Evolutionary conservation across 257 asterid species (phyloP).

Genomic region (Solanum chiquidenum): DNA sequence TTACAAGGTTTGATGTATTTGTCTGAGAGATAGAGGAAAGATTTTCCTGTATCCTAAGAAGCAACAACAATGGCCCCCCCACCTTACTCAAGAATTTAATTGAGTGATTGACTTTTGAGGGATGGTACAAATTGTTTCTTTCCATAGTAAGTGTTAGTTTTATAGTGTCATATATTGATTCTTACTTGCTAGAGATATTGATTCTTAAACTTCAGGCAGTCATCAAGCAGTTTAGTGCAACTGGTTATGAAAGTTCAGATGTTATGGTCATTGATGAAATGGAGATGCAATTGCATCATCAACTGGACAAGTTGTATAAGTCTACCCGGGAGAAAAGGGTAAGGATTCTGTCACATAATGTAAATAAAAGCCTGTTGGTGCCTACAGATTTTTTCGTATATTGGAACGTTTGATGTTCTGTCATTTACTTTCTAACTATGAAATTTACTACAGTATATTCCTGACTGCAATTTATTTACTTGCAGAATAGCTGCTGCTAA

Average conservation of each 20-base stretch:
- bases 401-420: background rate
- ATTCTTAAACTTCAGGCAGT: slow-evolving; percentile 52
- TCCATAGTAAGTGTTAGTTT: background rate
- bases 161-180: background rate
- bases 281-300: slow-evolving; percentile 87
- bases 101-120: background rate
- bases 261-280: slow-evolving; percentile 82
- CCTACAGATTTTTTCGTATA: background rate
- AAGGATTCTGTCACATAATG: slow-evolving; percentile 1
- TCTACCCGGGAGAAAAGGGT: slow-evolving; percentile 94
- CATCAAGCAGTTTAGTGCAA: slow-evolving; percentile 81
- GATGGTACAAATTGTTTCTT: background rate
- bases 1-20: background rate
- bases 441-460: background rate
- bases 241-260: slow-evolving; percentile 88
- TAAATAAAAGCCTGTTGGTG: background rate
- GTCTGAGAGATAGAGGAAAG: background rate
- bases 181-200: background rate
- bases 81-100: background rate
- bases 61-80: background rate
- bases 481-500: background rate
- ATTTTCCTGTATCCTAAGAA: background rate
- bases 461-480: background rate
- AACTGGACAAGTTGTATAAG: slow-evolving; percentile 73
- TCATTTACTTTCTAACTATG: background rate